These are phyloP conservation scores for Moniliella sp. DNA, from an alignment of 1,284 basidiomycete species.

Conservation along the genomic window DNA sequence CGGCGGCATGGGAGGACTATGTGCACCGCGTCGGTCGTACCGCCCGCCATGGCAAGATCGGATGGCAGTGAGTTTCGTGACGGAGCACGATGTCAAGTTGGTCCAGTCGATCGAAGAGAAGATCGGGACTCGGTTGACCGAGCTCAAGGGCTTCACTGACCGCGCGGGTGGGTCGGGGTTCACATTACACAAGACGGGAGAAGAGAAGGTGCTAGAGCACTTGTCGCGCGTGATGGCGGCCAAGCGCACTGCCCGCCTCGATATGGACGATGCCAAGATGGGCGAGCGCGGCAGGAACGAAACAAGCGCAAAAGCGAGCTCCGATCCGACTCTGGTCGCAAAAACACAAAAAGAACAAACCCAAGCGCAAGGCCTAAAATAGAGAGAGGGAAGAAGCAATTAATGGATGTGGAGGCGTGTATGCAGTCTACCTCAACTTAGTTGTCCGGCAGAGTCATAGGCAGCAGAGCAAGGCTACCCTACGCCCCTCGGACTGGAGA, in stretches of 20 bases:
- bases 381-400: too few relatives aligned
- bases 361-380: too few relatives aligned
- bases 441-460: too few relatives aligned
- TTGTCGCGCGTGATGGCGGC: not conserved
- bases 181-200: not conserved
- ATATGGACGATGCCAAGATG: not conserved
- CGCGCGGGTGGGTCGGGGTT: not conserved
- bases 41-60: conserved; percentile 71
- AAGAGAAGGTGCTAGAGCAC: not conserved
- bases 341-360: too few relatives aligned
- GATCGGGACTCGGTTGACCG: conserved; percentile 43
- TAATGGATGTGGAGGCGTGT: too few relatives aligned
- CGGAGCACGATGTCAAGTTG: conserved; percentile 70
- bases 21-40: conserved; percentile 53
- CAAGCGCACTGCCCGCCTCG: not conserved
- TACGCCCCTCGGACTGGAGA: conserved; percentile 65
- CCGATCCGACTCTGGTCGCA: too few relatives aligned
- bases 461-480: too few relatives aligned
- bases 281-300: not conserved
- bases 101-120: conserved; percentile 64
- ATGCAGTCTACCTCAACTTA: too few relatives aligned
- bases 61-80: conserved; percentile 78
- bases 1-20: conserved; percentile 44
- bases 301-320: not conserved
- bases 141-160: conserved; percentile 9